Percentiles rank a stretch among this genome's conserved stretches.
Conservation (phyloP, 2,329 filamentous ascomycete species). For the Beauveria rudraprayagi region DNA sequence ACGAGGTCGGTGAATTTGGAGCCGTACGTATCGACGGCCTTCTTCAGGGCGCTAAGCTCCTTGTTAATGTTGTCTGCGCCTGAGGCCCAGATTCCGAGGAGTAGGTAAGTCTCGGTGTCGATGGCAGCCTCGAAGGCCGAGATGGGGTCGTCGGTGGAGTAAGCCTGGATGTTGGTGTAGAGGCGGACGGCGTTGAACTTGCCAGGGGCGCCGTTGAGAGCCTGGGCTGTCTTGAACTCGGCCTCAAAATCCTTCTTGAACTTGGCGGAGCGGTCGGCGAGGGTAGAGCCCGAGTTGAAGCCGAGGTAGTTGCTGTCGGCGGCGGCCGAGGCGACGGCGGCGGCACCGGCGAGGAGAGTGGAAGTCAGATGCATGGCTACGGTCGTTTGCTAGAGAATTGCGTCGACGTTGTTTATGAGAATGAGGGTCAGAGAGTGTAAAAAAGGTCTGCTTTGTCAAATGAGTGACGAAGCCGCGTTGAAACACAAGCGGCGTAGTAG, state of each 20-base stretch:
- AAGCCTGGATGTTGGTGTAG: constrained; percentile 60
- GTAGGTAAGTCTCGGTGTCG: constrained; percentile 49
- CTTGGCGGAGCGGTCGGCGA: constrained; percentile 41
- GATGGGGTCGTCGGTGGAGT: constrained; percentile 66
- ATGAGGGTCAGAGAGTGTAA: not conserved
- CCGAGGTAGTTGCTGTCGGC: constrained; percentile 41
- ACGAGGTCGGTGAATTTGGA: constrained; percentile 45
- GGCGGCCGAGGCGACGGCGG: constrained; percentile 29
- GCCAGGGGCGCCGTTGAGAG: constrained; percentile 38
- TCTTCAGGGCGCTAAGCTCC: constrained; percentile 53
- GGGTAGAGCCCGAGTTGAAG: constrained; percentile 44
- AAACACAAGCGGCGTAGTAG: constrained; percentile 1
- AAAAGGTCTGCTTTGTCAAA: not conserved
- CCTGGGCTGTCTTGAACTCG: constrained; percentile 34
- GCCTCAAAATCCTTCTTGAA: constrained; percentile 40
- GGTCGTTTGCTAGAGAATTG: not conserved
- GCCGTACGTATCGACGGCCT: constrained; percentile 47
- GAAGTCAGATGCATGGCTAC: constrained; percentile 34
- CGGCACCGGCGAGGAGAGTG: constrained; percentile 29
- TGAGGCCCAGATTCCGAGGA: constrained; percentile 58
- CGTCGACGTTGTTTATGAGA: not conserved
- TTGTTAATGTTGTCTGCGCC: constrained; percentile 46
- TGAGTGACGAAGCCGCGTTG: constrained; percentile 3
- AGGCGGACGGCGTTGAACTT: constrained; percentile 52
- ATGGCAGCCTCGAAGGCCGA: constrained; percentile 70